Percentiles rank a stretch among this genome's conserved stretches.
Conservation (phyloP, 148 eudicot genomes). For the Rhododendron kiyosumense region DNA sequence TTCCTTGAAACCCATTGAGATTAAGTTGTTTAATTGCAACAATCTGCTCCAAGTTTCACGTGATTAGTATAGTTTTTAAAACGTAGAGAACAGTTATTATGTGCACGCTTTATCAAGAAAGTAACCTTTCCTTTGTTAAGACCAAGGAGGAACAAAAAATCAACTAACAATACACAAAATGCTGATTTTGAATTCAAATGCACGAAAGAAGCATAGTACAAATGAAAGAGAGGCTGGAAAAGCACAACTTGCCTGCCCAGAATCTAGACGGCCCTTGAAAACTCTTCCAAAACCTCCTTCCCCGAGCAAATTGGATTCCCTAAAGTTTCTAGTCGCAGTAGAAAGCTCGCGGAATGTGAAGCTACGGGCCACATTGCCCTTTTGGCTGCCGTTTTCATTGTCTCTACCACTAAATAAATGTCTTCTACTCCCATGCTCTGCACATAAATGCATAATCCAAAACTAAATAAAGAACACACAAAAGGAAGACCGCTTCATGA, state of each 20-base stretch:
- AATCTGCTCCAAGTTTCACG: conserved; percentile 29
- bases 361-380: conserved; percentile 42
- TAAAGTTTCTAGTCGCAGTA: conserved; percentile 59
- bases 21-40: conserved; percentile 76
- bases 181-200: background rate
- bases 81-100: background rate
- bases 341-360: conserved; percentile 74
- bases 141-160: background rate
- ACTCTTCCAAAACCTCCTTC: conserved; percentile 98
- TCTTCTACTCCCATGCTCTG: conserved; percentile 33
- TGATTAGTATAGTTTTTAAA: background rate
- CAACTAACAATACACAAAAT: background rate
- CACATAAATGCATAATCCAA: conserved; percentile 3
- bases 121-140: background rate
- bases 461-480: background rate
- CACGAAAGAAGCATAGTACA: background rate
- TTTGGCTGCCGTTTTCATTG: conserved; percentile 22
- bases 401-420: conserved; percentile 30
- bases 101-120: background rate
- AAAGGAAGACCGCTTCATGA: background rate
- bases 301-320: conserved; percentile 73
- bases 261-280: conserved; percentile 64
- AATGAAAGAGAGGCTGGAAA: conserved; percentile 1
- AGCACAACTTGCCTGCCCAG: conserved; percentile 44
- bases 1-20: conserved; percentile 73